Evolutionary conservation across 129 eudicot genomes (phyloP), one percentile per base, ranked within the genome.

Genomic region (Ambrosia trifida): DNA sequence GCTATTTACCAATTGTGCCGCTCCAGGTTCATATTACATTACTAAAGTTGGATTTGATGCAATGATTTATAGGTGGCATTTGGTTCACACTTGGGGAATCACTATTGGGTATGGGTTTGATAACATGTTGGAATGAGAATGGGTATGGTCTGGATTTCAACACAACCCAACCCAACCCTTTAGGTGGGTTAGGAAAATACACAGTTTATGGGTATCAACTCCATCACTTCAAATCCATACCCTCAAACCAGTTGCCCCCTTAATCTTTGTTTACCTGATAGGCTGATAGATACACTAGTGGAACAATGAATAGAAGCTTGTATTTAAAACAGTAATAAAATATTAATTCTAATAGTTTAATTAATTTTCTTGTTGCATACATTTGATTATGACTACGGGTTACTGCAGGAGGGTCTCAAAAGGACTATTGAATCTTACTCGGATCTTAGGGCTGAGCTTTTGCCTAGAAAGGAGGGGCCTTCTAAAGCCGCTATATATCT

Each of bases 371-470:
- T 74, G 19, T n/a, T 64, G 49, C 71, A n/a, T 43, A 18, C 36
- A 19, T 24, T 33, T 74, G 32, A 24, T 28, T 28, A n/a, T 58
- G 44, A 71, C 28, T 63, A 50, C 49, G 47, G 41, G 57, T 62
- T 62, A 65, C 20, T 83, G 83, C 88, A 95, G 99, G 99, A 95
- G 83, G 99, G 96, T 65, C 81, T 95, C 50, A 89, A 80, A 72
- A 83, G 88, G 73, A 95, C 99, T 47, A 95, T 90, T 36, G 96
- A 90, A 60, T 86, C 99, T 36, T 95, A 90, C 80, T 82, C 89
- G 46, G 85, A 90, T 83, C 88, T 90, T 77, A 88, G 87, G 72
- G 99, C 96, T 61, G 91, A 81, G 79, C 83, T 84, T 65, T 80
- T 33, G 73, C 85, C 85, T 66, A 80, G 78, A 83, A 88, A 73